Evolutionary conservation across 2,329 filamentous ascomycete species (phyloP).

Genomic region (Penicillium brevicompactum): DNA sequence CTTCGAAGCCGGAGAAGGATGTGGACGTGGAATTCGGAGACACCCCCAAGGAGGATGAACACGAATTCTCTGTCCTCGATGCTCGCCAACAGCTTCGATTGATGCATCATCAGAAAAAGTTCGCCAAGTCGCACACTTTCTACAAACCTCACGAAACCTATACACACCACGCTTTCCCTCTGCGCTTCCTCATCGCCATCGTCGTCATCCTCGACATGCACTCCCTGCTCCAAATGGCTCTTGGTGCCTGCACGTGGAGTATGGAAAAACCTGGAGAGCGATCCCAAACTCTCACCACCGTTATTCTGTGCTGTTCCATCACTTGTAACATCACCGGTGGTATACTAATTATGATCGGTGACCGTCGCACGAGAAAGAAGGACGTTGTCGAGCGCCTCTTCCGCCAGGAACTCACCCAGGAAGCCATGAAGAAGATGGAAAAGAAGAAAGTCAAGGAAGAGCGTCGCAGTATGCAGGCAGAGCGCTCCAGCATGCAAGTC

Average conservation of each 20-base stretch:
- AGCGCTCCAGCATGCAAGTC: neutral
- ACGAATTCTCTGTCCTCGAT: constrained; percentile 65
- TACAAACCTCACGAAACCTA: constrained; percentile 86
- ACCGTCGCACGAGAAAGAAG: constrained; percentile 78
- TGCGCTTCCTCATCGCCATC: constrained; percentile 72
- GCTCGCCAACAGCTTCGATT: constrained; percentile 68
- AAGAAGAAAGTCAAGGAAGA: constrained; percentile 51
- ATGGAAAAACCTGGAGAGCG: constrained; percentile 68
- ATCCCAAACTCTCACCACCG: constrained; percentile 72
- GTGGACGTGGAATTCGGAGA: constrained; percentile 49
- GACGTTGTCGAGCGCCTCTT: constrained; percentile 78
- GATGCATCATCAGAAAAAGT: constrained; percentile 76
- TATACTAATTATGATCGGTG: constrained; percentile 74
- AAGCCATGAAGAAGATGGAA: constrained; percentile 61
- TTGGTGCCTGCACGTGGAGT: constrained; percentile 77
- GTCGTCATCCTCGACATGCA: constrained; percentile 80
- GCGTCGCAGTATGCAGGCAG: constrained; percentile 16
- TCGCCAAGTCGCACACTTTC: constrained; percentile 81
- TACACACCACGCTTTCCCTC: constrained; percentile 78
- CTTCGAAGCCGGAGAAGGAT: constrained; percentile 47
- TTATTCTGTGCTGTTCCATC: constrained; percentile 79
- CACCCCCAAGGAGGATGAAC: constrained; percentile 48
- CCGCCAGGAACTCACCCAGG: constrained; percentile 71
- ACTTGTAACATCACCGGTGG: constrained; percentile 76
- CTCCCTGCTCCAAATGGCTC: constrained; percentile 75